Evolutionary conservation across 1,284 basidiomycete genomes (phyloP), one percentile per base, ranked within the genome.

Genomic region (Afroboletus lepidellus): DNA sequence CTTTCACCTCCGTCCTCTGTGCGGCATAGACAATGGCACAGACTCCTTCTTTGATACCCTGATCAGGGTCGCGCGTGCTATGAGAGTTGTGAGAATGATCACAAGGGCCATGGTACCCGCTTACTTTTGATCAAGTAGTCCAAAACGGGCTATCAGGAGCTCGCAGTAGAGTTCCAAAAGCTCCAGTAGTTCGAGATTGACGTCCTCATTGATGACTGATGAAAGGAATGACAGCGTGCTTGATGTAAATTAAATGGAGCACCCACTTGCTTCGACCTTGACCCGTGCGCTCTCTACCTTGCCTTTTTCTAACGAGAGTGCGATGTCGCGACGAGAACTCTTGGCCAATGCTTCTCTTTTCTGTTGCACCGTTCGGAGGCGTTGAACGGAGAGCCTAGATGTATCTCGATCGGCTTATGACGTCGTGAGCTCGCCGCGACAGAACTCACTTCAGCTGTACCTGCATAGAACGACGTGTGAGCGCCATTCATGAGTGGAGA

Each of bases 301-400:
- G 38, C 85, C 83, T 63, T 79, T 80, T 72, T 94, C 92, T 8
- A 94, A 69, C 13, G 93, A 74, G 11, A 82, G 77, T 3, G 90
- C 88, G 53, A 93, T 90, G 57, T 93, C 90, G 41, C 90, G 77
- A 57, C 92, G 77, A 20, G 87, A 74, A 41, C 79, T 79, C 74
- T 98, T 98, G 0, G 94, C 93, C 54, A 97, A 85, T 0, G 94
- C 93, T 58, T 89, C 84, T 73, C 91, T 94, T 81, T 98, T 98
- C 74, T 94, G 90, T 65, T 96, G 92, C 3, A 97, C 74, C 30
- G 90, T 93, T 48, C 92, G 82, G 48, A 97, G 77, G 7, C 95
- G 85, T 71, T 98, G 94, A 27, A 96, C 88, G 3, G 94, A 91
- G 43, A 98, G 81, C 57, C 92, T 94, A 34, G 46, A n/a, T n/a